These are phyloP conservation scores for Pythium vanterpoolii DNA, from an alignment of 352 stramenopile species.

Conservation along the genomic window DNA sequence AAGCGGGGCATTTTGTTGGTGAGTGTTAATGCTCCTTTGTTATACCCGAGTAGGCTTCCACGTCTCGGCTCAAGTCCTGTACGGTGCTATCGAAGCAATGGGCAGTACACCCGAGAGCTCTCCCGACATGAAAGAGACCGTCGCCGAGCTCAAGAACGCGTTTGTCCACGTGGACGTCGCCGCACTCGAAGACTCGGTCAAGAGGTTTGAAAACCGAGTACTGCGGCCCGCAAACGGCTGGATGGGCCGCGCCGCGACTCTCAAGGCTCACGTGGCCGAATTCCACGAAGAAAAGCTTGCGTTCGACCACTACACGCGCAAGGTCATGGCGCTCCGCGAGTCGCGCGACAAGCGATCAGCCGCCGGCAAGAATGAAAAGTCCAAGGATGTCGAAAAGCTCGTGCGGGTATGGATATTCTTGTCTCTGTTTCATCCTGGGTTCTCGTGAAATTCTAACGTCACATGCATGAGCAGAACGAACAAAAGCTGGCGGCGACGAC, in stretches of 20 bases:
- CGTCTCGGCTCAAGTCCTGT: constrained; percentile 44
- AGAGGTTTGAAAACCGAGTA: constrained; percentile 59
- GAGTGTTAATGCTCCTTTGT: not conserved
- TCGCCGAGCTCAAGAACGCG: constrained; percentile 50
- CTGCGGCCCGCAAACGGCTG: constrained; percentile 54
- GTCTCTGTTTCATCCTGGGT: too few relatives aligned
- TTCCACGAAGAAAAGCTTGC: constrained; percentile 67
- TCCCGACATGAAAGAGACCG: constrained; percentile 60
- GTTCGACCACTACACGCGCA: constrained; percentile 81
- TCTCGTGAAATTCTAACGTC: not conserved
- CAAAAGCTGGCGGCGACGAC: constrained; percentile 70
- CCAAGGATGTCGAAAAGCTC: constrained; percentile 74
- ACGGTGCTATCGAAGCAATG: constrained; percentile 52
- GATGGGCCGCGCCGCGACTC: constrained; percentile 35
- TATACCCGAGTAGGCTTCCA: constrained; percentile 39
- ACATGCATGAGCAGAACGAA: constrained; percentile 41
- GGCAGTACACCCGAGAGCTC: constrained; percentile 34
- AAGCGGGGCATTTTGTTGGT: not conserved
- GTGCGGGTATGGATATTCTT: constrained; percentile 48
- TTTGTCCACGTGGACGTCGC: constrained; percentile 62
- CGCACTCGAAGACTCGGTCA: constrained; percentile 44
- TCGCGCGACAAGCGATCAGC: constrained; percentile 53
- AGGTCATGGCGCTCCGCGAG: constrained; percentile 63
- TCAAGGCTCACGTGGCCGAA: constrained; percentile 45
- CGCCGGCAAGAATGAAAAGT: constrained; percentile 55